Conservation (phyloP, 2,329 filamentous ascomycete species). For the Pezicula carpinea region DNA sequence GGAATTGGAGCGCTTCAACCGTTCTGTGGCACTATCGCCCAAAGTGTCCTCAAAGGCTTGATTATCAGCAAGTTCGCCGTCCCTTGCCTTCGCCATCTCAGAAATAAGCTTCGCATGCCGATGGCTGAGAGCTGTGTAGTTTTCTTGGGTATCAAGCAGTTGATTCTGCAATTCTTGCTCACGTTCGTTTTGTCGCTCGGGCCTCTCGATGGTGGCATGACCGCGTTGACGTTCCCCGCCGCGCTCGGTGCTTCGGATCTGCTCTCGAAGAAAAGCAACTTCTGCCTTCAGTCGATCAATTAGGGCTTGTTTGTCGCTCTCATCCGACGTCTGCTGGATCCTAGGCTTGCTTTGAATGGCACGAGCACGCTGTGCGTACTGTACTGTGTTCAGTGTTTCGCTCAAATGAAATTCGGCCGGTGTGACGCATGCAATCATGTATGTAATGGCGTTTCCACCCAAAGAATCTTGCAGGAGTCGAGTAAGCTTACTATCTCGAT, state of each 20-base stretch:
- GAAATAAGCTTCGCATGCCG: conserved; percentile 94
- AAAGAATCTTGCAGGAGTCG: conserved; percentile 93
- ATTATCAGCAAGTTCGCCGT: conserved; percentile 59
- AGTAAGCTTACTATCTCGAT: conserved; percentile 95
- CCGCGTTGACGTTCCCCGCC: conserved; percentile 51
- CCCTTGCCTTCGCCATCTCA: conserved; percentile 82
- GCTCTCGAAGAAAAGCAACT: conserved; percentile 87
- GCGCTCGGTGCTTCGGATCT: conserved; percentile 80
- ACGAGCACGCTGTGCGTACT: conserved; percentile 92
- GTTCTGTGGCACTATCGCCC: conserved; percentile 77
- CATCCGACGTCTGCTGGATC: conserved; percentile 85
- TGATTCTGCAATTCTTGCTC: conserved; percentile 92
- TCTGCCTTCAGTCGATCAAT: conserved; percentile 94
- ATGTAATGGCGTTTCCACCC: conserved; percentile 94
- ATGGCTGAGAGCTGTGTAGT: conserved; percentile 85
- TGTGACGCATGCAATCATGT: conserved; percentile 99
- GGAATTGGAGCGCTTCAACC: conserved; percentile 89
- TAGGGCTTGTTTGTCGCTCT: conserved; percentile 87
- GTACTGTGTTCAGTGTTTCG: conserved; percentile 94
- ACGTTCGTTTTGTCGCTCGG: conserved; percentile 75
- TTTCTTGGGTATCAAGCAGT: conserved; percentile 87
- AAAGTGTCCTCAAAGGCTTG: conserved; percentile 55
- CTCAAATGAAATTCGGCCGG: conserved; percentile 95
- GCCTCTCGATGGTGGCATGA: conserved; percentile 59
- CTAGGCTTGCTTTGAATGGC: conserved; percentile 97